Evolutionary conservation across 208 protist genomes (phyloP).

Genomic region (Wallacemonas sp.): DNA sequence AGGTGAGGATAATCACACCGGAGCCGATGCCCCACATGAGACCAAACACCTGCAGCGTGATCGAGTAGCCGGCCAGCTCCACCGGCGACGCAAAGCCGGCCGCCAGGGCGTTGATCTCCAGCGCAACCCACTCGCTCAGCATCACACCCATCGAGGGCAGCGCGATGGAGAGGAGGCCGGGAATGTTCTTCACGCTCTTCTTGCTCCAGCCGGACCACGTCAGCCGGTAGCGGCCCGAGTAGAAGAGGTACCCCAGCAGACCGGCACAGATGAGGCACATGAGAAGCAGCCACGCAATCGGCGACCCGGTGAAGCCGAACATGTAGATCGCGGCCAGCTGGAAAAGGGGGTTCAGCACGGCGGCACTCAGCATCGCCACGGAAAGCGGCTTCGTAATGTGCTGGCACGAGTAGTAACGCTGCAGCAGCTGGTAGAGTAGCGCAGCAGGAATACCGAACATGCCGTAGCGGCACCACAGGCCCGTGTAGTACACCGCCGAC

Average conservation of each 20-base stretch:
- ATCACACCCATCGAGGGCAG: conserved; percentile 88
- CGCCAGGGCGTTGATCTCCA: conserved; percentile 75
- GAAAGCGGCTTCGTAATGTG: conserved; percentile 72
- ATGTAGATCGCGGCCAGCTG: conserved; percentile 64
- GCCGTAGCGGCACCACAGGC: conserved; percentile 64
- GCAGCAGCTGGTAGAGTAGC: conserved; percentile 64
- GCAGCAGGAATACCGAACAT: conserved; percentile 67
- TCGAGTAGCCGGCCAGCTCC: conserved; percentile 81
- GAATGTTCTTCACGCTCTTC: conserved; percentile 50
- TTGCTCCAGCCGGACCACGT: conserved; percentile 80
- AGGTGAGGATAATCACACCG: conserved; percentile 71
- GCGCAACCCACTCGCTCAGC: conserved; percentile 83
- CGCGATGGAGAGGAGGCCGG: conserved; percentile 54
- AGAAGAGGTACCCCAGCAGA: conserved; percentile 53
- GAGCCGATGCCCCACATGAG: conserved; percentile 74
- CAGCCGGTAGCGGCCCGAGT: conserved; percentile 54
- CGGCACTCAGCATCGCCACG: conserved; percentile 55
- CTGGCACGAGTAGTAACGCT: conserved; percentile 88
- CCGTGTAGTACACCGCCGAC: conserved; percentile 66
- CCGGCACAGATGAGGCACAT: conserved; percentile 48
- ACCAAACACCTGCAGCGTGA: conserved; percentile 78
- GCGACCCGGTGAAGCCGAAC: conserved; percentile 76
- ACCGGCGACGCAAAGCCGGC: conserved; percentile 56
- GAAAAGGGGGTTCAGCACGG: conserved; percentile 65
- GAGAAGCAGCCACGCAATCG: conserved; percentile 78